Percentiles rank a stretch among this genome's conserved stretches.
These are phyloP conservation scores for Aleurites moluccanus DNA, from an alignment of 441 rosid genomes.

Conservation along the genomic window DNA sequence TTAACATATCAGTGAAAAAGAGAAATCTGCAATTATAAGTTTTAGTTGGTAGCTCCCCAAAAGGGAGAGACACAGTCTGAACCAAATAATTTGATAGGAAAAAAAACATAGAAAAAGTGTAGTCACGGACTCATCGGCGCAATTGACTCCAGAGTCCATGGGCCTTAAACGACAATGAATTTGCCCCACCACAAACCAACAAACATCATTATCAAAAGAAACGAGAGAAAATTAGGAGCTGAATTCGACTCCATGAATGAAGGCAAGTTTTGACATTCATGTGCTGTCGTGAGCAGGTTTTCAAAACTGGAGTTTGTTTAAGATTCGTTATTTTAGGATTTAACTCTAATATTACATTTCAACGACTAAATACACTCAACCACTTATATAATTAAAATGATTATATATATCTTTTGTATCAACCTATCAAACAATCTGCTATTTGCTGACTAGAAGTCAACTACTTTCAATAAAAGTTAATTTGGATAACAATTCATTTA, in stretches of 20 bases:
- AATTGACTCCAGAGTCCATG: constrained; percentile 25
- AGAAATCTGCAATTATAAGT: neutral
- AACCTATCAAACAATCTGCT: neutral
- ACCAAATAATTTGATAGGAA: constrained; percentile 15
- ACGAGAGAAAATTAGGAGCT: neutral
- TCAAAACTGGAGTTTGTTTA: too few relatives aligned
- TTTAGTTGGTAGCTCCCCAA: neutral
- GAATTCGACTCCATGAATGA: constrained; percentile 38
- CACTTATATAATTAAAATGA: neutral
- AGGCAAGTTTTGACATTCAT: too few relatives aligned
- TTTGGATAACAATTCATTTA: too few relatives aligned
- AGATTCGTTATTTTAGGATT: too few relatives aligned
- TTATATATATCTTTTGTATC: too few relatives aligned
- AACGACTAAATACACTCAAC: too few relatives aligned
- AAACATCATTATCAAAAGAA: constrained; percentile 12
- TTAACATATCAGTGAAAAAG: neutral
- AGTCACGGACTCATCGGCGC: constrained; percentile 29
- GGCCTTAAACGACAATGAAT: neutral
- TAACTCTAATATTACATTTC: too few relatives aligned
- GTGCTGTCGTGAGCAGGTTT: neutral
- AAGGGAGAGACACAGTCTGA: neutral
- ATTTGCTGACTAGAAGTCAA: neutral
- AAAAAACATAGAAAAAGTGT: neutral
- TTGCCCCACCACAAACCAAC: constrained; percentile 18
- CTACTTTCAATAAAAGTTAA: too few relatives aligned